Base-by-base conservation (phyloP, 805 yeast species). In the Teunomyces stri region DNA sequence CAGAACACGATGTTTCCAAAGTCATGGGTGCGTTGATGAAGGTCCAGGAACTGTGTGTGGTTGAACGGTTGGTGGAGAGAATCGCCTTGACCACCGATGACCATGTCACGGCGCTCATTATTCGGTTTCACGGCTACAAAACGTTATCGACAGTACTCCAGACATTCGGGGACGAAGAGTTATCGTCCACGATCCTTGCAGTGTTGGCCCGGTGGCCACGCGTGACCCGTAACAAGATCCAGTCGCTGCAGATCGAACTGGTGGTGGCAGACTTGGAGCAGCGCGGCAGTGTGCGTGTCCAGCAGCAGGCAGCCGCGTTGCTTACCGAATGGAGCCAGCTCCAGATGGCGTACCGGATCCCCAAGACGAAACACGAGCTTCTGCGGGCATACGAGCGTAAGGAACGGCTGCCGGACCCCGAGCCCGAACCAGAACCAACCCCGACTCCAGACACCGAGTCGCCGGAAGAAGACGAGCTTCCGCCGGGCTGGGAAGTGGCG, bases 81-180 rank as follows among this genome's bases (percentile, higher is more conserved):
- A 76, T 87, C 25, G 72, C 76, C 48, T 62, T 80, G 31, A 75
- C 88, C 4, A 66, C 72, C 13, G 82, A 78, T 37, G 69, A 71
- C 2, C 63, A 65, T 4, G 70, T 86, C 25, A 80, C 86, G 46
- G 65, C 75, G 11, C 75, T 78, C 28, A 80, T 91, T 37, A 80
- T 89, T 57, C 78, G 84, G 50, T 75, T 89, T 59, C 99, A 91
- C 63, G 99, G 98, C 10, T 87, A 89, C 65, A 84, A 84, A 59
- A 83, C 94, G 15, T 72, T 91, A 44, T 79, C 87, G 12, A 78
- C 82, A 11, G 67, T 88, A 4, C 60, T 90, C 44, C 73, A 75
- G 51, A 70, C 67, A 9, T 55, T 53, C 43, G 36, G 61, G 11
- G 43, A 50, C 11, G 72, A 68, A 20, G 69, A 65, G 0, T 60